phyloP scores from a whole-genome alignment of 805 yeast species.

The Kazachstania bromeliacearum region DNA sequence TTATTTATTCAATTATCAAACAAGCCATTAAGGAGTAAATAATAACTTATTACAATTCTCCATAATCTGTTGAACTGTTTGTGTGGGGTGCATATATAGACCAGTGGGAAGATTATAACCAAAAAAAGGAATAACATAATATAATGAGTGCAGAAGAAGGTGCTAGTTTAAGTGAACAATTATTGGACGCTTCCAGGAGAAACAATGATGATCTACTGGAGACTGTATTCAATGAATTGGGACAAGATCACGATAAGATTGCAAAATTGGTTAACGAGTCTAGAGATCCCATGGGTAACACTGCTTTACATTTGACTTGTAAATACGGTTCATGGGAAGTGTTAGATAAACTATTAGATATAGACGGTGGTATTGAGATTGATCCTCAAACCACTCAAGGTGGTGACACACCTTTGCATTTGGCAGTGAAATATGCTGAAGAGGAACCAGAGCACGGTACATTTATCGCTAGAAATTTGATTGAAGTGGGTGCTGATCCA shows the following conservation, averaged over 20 bases:
- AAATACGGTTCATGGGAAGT: constrained; percentile 78
- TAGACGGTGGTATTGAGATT: constrained; percentile 75
- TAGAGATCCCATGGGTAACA: constrained; percentile 67
- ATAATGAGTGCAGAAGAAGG: constrained; percentile 37
- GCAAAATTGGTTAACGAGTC: constrained; percentile 56
- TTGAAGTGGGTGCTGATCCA: constrained; percentile 90
- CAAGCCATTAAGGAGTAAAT: not conserved
- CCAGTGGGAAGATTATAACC: too few species aligned
- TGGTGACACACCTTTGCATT: constrained; percentile 85
- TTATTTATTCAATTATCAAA: not conserved
- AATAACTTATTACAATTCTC: too few species aligned
- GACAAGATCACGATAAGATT: constrained; percentile 26
- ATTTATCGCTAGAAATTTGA: constrained; percentile 65
- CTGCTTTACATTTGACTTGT: constrained; percentile 76
- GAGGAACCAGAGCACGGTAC: constrained; percentile 81
- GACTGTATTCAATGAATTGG: constrained; percentile 40
- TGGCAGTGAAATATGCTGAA: constrained; percentile 66
- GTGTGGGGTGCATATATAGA: too few species aligned
- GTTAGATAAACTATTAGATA: constrained; percentile 70
- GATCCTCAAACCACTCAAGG: constrained; percentile 63
- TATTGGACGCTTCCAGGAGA: constrained; percentile 80
- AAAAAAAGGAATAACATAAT: too few species aligned
- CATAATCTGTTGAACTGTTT: too few species aligned
- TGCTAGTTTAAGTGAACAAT: constrained; percentile 68
- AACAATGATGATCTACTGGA: constrained; percentile 71